Evolutionary conservation across 73 alveolate genomes (phyloP), one percentile per base, ranked within the genome.

Genomic region (Chromera velia): DNA sequence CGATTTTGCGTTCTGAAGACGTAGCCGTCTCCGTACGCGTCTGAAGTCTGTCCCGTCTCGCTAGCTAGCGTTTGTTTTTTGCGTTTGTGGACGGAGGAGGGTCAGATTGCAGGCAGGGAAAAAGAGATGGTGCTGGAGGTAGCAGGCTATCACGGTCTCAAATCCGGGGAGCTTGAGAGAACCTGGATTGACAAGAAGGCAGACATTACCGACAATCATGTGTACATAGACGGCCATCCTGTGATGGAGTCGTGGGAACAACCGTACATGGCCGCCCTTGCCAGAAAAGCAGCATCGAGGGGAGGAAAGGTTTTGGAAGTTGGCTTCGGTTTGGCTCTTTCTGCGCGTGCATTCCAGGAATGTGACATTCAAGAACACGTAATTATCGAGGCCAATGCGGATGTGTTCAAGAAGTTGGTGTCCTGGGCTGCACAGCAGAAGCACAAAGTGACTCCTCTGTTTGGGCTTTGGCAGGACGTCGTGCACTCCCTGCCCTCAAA

Each of bases 201-300:
- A 31, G 32, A 62, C 24, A 28, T 62, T 19, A 62, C 30, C 10
- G 70, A 62, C 32, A 31, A 62, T 18, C 70, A 31, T 18, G 32
- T 62, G 24, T 28, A 62, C 70, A 62, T 62, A n/a, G 70, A 62
- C 24, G 70, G 70, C 30, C 70, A 62, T 31, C 70, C 70, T 28
- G 70, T 62, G 70, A 62, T 62, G 70, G 32, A 62, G 70, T 31
- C 32, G 32, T 62, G 70, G 70, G 70, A 62, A 31, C 24, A 28
- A 24, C 70, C 70, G 10, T 62, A 62, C 70, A 62, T 62, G 70
- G 70, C 32, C 28, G 28, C 24, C 18, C 70, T 62, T 28, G 70
- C 70, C 29, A 31, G 28, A 31, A 31, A n/a, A 18, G 70, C 70
- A 13, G 28, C 70, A 0, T 31, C 32, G 17, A 62, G 28, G 32